phyloP scores from a whole-genome alignment of 2,329 filamentous ascomycete species.

The Xylaria digitata region DNA sequence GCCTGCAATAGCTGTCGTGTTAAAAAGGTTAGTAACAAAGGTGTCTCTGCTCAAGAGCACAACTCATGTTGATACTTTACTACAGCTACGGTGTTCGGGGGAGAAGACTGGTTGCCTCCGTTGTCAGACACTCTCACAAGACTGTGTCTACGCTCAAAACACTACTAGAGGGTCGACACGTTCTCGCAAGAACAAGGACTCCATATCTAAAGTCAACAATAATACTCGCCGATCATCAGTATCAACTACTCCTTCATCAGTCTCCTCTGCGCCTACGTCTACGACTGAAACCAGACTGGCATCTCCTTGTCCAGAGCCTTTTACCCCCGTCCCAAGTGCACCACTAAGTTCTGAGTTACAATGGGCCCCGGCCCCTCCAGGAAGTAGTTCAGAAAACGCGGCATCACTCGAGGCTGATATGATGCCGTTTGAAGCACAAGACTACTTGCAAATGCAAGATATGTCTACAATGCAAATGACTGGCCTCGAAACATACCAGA shows the following conservation, averaged over 20 bases:
- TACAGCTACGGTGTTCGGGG: slow-evolving; percentile 27
- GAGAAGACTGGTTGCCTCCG: slow-evolving; percentile 29
- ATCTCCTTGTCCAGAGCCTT: slow-evolving; percentile 6
- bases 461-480: slow-evolving; percentile 3
- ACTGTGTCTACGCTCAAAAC: slow-evolving; percentile 25
- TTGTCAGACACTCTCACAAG: slow-evolving; percentile 22
- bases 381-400: not conserved
- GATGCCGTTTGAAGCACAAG: slow-evolving; percentile 15
- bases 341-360: slow-evolving; percentile 8
- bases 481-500: slow-evolving; percentile 4
- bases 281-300: not conserved
- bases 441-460: slow-evolving; percentile 21
- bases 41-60: not conserved
- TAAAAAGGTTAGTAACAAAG: slow-evolving; percentile 23
- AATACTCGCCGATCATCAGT: slow-evolving; percentile 5
- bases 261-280: not conserved
- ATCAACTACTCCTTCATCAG: slow-evolving; percentile 4
- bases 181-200: slow-evolving; percentile 22
- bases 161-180: slow-evolving; percentile 18
- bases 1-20: slow-evolving; percentile 34
- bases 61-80: not conserved
- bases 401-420: not conserved
- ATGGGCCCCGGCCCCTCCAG: not conserved
- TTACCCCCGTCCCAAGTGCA: not conserved
- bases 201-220: slow-evolving; percentile 6